Percentiles rank a stretch among this genome's conserved stretches.
phyloP scores from a whole-genome alignment of 352 stramenopile species.

The Phytophthora pinifolia region DNA sequence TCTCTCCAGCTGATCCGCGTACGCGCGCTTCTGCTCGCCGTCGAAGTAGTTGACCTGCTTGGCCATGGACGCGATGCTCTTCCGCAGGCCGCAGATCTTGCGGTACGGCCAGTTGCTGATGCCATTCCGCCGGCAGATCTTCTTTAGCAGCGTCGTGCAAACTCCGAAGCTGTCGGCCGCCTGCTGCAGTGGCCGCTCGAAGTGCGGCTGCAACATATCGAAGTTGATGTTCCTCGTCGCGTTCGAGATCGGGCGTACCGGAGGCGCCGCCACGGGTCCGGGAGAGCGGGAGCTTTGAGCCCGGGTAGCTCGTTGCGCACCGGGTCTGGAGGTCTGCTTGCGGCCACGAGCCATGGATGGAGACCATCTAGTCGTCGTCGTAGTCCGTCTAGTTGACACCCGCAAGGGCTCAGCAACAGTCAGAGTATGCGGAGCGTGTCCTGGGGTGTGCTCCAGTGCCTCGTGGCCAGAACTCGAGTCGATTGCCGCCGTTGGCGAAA shows the following conservation, averaged over 20 bases:
- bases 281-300: conserved; percentile 1
- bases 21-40: conserved; percentile 49
- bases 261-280: conserved; percentile 1
- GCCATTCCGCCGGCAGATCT: conserved; percentile 63
- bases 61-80: conserved; percentile 60
- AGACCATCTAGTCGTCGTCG: conserved; percentile 32
- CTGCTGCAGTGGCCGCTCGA: conserved; percentile 54
- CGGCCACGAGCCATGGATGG: conserved; percentile 17
- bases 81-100: conserved; percentile 54
- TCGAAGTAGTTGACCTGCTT: conserved; percentile 69
- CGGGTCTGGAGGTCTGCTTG: not conserved
- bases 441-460: not conserved
- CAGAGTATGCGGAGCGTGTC: conserved; percentile 1
- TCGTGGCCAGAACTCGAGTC: not conserved
- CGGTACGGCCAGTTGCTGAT: conserved; percentile 66
- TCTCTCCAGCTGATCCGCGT: conserved; percentile 47
- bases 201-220: conserved; percentile 55
- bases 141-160: conserved; percentile 70
- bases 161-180: conserved; percentile 56
- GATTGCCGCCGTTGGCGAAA: conserved; percentile 8
- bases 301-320: not conserved
- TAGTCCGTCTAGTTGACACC: conserved; percentile 28
- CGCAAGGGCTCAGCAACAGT: conserved; percentile 3
- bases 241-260: conserved; percentile 39
- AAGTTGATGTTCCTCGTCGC: conserved; percentile 56